Evolutionary conservation across 2,329 filamentous ascomycete species (phyloP).

Genomic region (Phialophora tarda): DNA sequence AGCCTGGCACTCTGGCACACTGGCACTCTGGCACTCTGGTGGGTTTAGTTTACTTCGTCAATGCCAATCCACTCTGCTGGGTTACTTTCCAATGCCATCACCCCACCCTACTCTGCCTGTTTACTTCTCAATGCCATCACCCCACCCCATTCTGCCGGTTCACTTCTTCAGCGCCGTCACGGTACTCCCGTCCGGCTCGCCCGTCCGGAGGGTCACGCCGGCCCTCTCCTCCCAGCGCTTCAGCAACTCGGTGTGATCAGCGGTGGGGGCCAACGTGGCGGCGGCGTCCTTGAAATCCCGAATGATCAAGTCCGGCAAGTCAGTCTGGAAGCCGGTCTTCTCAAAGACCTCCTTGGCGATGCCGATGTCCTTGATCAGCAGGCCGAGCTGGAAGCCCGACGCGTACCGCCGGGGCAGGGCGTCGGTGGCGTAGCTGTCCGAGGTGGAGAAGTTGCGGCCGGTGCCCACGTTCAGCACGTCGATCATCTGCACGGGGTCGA

Average conservation of each 20-base stretch:
- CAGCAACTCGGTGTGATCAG: constrained; percentile 33
- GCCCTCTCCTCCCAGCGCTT: constrained; percentile 34
- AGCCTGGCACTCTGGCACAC: no score
- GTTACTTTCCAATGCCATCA: no score
- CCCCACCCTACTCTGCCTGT: no score
- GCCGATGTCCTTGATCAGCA: constrained; percentile 37
- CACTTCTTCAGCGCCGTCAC: constrained; percentile 33
- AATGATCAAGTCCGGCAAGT: constrained; percentile 35
- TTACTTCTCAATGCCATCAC: constrained; percentile 32
- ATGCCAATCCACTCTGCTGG: no score
- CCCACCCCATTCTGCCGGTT: neutral
- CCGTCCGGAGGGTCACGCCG: constrained; percentile 28
- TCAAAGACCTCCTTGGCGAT: constrained; percentile 37
- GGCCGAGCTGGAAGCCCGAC: constrained; percentile 33
- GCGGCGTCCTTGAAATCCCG: constrained; percentile 38
- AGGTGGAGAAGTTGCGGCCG: constrained; percentile 46
- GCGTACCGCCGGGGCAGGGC: constrained; percentile 34
- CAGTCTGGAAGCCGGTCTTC: constrained; percentile 26
- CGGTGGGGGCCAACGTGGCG: constrained; percentile 23
- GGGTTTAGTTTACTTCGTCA: no score
- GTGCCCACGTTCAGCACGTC: constrained; percentile 52
- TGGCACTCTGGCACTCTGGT: no score
- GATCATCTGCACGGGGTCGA: constrained; percentile 44
- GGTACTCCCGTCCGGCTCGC: constrained; percentile 25
- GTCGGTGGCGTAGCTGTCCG: constrained; percentile 40